These are phyloP conservation scores for Scenedesmus sp. DNA, from an alignment of 163 green algal species.

Conservation along the genomic window DNA sequence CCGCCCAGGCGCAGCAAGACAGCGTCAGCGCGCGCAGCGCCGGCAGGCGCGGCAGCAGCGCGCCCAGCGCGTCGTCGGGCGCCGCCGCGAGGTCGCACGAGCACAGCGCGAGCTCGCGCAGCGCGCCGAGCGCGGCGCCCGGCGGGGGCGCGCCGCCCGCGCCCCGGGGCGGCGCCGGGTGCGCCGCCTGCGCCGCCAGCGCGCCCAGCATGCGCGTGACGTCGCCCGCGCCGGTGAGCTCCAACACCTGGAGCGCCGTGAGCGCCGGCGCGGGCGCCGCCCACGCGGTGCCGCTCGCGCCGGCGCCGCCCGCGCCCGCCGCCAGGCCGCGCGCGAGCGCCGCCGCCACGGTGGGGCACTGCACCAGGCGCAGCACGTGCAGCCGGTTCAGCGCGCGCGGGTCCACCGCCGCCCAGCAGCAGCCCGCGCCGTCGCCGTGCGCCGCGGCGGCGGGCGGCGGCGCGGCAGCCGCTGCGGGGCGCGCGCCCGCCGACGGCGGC, in stretches of 20 bases:
- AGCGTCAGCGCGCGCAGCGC: constrained; percentile 10
- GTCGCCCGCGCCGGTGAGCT: neutral
- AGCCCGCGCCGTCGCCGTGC: neutral
- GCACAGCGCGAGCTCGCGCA: no score
- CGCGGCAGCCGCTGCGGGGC: no score
- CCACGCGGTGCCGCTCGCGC: no score
- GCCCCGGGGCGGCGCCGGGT: neutral
- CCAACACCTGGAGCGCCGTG: neutral
- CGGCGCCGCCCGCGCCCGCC: neutral
- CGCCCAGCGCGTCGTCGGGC: neutral
- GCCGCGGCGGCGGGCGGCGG: no score
- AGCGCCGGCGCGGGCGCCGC: neutral
- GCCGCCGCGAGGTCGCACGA: no score
- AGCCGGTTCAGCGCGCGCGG: neutral
- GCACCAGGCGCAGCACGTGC: neutral
- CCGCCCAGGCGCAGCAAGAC: neutral
- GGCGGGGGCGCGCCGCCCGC: neutral
- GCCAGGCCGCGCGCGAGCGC: neutral
- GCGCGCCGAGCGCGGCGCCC: neutral
- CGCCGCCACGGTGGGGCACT: neutral
- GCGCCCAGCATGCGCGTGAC: no score
- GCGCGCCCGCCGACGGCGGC: no score
- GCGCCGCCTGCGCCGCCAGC: neutral
- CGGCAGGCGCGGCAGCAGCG: constrained; percentile 20
- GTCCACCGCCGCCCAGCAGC: constrained; percentile 8